phyloP scores from a whole-genome alignment of 768 basidiomycete genomes.

The Pleurotus platypus region DNA sequence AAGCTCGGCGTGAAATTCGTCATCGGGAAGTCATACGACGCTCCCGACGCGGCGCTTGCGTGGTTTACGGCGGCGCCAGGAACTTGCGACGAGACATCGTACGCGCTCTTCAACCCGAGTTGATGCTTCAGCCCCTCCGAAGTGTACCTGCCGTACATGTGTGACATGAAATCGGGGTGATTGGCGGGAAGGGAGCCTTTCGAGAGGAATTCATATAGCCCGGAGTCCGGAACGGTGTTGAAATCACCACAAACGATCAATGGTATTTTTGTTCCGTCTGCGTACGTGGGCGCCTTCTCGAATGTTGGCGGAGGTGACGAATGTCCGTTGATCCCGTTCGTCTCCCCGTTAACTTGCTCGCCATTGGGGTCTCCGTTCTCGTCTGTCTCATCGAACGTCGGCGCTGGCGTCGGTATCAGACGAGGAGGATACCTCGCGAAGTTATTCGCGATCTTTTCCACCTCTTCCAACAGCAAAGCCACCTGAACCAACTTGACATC shows the following conservation, averaged over 20 bases:
- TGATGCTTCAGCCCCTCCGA: slow-evolving; percentile 80
- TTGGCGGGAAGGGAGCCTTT: slow-evolving; percentile 64
- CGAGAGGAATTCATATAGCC: slow-evolving; percentile 88
- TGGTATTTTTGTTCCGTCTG: slow-evolving; percentile 88
- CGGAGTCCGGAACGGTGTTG: slow-evolving; percentile 84
- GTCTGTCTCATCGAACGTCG: slow-evolving; percentile 10
- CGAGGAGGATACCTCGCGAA: slow-evolving; percentile 82
- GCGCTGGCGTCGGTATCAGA: slow-evolving; percentile 37
- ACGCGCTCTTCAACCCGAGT: slow-evolving; percentile 82
- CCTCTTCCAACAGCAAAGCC: slow-evolving; percentile 88
- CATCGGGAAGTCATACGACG: slow-evolving; percentile 43
- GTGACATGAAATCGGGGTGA: slow-evolving; percentile 90
- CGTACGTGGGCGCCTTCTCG: slow-evolving; percentile 64
- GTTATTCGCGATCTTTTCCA: slow-evolving; percentile 82
- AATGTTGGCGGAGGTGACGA: slow-evolving; percentile 19
- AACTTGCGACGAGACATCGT: slow-evolving; percentile 43
- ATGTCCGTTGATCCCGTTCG: slow-evolving; percentile 8
- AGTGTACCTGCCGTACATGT: slow-evolving; percentile 92
- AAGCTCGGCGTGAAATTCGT: slow-evolving; percentile 92
- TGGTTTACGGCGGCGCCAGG: slow-evolving; percentile 9
- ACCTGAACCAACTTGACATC: slow-evolving; percentile 98
- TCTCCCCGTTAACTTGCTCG: slow-evolving; percentile 2
- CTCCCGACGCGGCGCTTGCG: too few relatives aligned
- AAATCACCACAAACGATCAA: slow-evolving; percentile 92
- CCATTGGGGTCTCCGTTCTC: slow-evolving; percentile 18